These are phyloP conservation scores for Talaromyces sp. DNA, from an alignment of 2,329 filamentous ascomycete species.

Conservation along the genomic window DNA sequence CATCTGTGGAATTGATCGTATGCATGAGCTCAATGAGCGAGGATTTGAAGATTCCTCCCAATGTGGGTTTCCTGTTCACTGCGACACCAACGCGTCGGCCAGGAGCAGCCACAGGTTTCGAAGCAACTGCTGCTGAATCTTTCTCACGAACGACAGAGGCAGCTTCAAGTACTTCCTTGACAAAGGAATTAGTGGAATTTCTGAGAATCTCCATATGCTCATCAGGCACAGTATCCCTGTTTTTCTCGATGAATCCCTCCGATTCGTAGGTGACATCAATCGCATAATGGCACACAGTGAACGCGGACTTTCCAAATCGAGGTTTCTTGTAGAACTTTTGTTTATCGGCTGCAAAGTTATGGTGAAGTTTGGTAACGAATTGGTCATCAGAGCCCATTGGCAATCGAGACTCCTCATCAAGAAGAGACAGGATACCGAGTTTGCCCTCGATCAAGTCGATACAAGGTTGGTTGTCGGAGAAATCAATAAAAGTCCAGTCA, in stretches of 20 bases:
- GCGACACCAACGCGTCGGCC: slow-evolving; percentile 87
- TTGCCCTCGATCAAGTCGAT: slow-evolving; percentile 98
- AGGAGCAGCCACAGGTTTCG: slow-evolving; percentile 66
- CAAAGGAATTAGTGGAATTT: slow-evolving; percentile 78
- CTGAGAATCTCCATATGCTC: slow-evolving; percentile 94
- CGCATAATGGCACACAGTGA: slow-evolving; percentile 98
- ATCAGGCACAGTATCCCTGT: slow-evolving; percentile 95
- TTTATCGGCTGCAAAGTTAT: slow-evolving; percentile 87
- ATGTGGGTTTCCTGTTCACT: slow-evolving; percentile 91
- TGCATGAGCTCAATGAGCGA: slow-evolving; percentile 97
- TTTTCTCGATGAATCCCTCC: slow-evolving; percentile 99
- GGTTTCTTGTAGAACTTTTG: slow-evolving; percentile 99
- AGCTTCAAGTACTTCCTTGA: slow-evolving; percentile 78
- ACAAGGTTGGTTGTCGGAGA: slow-evolving; percentile 98
- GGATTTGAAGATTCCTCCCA: slow-evolving; percentile 98
- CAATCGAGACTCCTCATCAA: slow-evolving; percentile 93
- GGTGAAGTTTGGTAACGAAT: slow-evolving; percentile 92
- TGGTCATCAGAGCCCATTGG: slow-evolving; percentile 97
- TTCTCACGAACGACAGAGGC: slow-evolving; percentile 87
- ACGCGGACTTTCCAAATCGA: slow-evolving; percentile 92
- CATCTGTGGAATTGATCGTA: slow-evolving; percentile 96
- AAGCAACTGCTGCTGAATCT: slow-evolving; percentile 64
- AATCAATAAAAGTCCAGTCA: slow-evolving; percentile 99
- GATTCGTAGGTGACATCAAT: slow-evolving; percentile 98
- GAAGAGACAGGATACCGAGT: slow-evolving; percentile 82